Conservation (phyloP, 75 land plant genomes). For the Sequoiadendron giganteum region DNA sequence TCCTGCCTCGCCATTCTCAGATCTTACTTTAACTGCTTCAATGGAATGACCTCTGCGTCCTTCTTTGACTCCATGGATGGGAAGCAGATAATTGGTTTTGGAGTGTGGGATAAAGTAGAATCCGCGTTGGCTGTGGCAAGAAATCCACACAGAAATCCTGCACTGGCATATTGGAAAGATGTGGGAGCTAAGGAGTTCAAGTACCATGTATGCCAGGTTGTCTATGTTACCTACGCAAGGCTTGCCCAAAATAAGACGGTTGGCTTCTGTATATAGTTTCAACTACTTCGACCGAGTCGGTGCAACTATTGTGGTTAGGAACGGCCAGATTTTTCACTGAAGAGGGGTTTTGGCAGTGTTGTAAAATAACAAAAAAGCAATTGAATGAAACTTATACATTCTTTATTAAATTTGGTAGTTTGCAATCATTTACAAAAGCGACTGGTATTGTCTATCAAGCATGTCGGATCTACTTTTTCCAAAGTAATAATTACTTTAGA, state of each 20-base stretch:
- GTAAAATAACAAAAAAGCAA: too few relatives aligned
- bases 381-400: too few relatives aligned
- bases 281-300: background rate
- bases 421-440: too few relatives aligned
- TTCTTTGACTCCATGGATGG: slow-evolving; percentile 11
- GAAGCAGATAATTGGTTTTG: slow-evolving; percentile 1
- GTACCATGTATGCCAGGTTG: background rate
- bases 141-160: background rate
- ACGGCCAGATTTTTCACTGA: too few relatives aligned
- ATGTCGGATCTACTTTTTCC: too few relatives aligned
- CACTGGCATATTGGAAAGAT: background rate
- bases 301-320: too few relatives aligned
- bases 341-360: too few relatives aligned
- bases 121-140: background rate
- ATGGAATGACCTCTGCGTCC: background rate
- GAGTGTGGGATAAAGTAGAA: slow-evolving; percentile 8
- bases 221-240: background rate
- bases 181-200: slow-evolving; percentile 6
- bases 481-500: too few relatives aligned
- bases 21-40: background rate
- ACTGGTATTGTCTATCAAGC: too few relatives aligned
- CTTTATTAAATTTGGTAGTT: too few relatives aligned
- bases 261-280: background rate
- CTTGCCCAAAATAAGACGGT: background rate
- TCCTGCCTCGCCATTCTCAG: slow-evolving; percentile 15